Evolutionary conservation across 352 stramenopile genomes (phyloP).

Genomic region (Plasmopara muralis): DNA sequence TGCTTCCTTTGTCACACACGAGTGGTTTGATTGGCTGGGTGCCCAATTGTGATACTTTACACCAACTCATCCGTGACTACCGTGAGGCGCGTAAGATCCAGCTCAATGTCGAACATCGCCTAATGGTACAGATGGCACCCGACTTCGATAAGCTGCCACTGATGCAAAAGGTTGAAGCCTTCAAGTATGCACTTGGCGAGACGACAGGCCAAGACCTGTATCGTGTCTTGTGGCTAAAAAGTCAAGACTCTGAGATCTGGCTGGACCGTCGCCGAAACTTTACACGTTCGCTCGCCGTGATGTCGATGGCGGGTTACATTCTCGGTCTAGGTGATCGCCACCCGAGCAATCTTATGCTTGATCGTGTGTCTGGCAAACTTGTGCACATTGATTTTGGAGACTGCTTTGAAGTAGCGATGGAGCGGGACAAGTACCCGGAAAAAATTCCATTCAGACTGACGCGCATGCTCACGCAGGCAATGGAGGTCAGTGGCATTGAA

Average conservation of each 20-base stretch:
- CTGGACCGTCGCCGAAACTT: slow-evolving; percentile 97
- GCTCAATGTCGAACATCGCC: slow-evolving; percentile 94
- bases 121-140: slow-evolving; percentile 96
- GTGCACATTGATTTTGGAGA: slow-evolving; percentile 99
- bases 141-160: slow-evolving; percentile 99
- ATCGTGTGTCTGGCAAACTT: slow-evolving; percentile 97
- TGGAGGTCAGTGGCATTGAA: slow-evolving; percentile 99
- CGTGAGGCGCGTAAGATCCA: slow-evolving; percentile 90
- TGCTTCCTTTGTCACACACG: slow-evolving; percentile 98
- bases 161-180: slow-evolving; percentile 99
- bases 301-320: slow-evolving; percentile 99
- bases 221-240: slow-evolving; percentile 99
- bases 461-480: slow-evolving; percentile 96
- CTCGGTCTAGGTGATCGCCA: slow-evolving; percentile 99
- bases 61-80: slow-evolving; percentile 98
- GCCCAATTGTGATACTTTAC: slow-evolving; percentile 98
- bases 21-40: slow-evolving; percentile 99
- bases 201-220: slow-evolving; percentile 97
- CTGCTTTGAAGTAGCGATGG: slow-evolving; percentile 99
- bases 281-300: slow-evolving; percentile 98
- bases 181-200: slow-evolving; percentile 90
- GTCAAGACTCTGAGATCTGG: slow-evolving; percentile 98
- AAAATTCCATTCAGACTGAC: slow-evolving; percentile 99
- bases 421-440: slow-evolving; percentile 99
- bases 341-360: slow-evolving; percentile 99